Evolutionary conservation across 176 grass and related monocot genomes (phyloP).

Genomic region (Bothriochloa decipiens): DNA sequence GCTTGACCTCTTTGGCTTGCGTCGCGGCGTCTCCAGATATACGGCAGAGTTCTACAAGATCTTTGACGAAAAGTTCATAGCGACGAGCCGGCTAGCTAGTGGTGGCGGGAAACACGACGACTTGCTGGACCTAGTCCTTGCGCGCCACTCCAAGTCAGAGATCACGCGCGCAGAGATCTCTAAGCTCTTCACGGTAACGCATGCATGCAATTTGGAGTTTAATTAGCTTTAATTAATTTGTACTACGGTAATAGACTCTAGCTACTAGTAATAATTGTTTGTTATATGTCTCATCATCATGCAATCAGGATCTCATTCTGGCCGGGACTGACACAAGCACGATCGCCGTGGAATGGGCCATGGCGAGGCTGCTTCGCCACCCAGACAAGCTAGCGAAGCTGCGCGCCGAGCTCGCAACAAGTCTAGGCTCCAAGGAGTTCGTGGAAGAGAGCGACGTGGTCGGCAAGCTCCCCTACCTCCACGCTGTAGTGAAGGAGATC

Average conservation of each 20-base stretch:
- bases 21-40: background rate
- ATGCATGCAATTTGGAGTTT: too few relatives aligned
- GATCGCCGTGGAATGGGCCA: slow-evolving; percentile 20
- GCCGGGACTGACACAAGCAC: background rate
- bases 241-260: too few relatives aligned
- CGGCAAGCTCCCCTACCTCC: slow-evolving; percentile 9
- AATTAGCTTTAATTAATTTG: too few relatives aligned
- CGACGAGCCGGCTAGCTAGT: background rate
- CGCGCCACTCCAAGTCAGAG: background rate
- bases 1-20: slow-evolving; percentile 27
- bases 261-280: too few relatives aligned
- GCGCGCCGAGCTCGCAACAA: background rate
- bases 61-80: slow-evolving; percentile 18
- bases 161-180: slow-evolving; percentile 8
- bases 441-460: slow-evolving; percentile 11
- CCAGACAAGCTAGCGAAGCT: slow-evolving; percentile 8
- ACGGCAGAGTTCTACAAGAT: slow-evolving; percentile 27
- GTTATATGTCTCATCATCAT: too few relatives aligned
- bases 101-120: background rate
- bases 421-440: background rate
- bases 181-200: background rate
- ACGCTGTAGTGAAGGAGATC: slow-evolving; percentile 24
- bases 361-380: slow-evolving; percentile 19
- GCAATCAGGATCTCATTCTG: slow-evolving; percentile 12
- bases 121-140: slow-evolving; percentile 30